Percentiles rank a stretch among this genome's conserved stretches.
Conservation (phyloP, 768 basidiomycete genomes). For the Rhodotorula kratochvilovae region DNA sequence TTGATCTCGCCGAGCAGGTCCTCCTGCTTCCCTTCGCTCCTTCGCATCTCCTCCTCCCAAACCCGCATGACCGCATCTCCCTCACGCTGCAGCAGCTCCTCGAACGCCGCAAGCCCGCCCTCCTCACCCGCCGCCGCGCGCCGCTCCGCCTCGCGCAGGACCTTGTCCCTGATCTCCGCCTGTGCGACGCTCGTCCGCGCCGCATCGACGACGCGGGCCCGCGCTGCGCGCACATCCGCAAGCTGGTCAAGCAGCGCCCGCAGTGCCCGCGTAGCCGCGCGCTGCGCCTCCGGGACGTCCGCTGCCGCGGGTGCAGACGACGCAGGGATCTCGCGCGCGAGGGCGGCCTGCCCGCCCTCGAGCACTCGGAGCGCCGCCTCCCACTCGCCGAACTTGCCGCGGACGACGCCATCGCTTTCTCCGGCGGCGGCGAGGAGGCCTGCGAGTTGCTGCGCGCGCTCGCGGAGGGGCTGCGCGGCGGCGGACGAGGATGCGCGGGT, state of each 20-base stretch:
- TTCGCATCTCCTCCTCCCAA: conserved; percentile 54
- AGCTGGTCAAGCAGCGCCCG: conserved; percentile 73
- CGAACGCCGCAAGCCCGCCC: conserved; percentile 73
- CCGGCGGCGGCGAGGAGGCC: conserved; percentile 66
- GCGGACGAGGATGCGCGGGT: conserved; percentile 66
- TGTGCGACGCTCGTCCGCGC: conserved; percentile 60
- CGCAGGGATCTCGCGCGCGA: not conserved
- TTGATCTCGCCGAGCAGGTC: conserved; percentile 63
- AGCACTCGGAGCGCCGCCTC: conserved; percentile 66
- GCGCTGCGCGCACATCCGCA: conserved; percentile 62
- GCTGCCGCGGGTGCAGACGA: conserved; percentile 25
- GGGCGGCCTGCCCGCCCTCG: conserved; percentile 61
- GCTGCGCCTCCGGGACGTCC: conserved; percentile 30
- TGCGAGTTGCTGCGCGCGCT: conserved; percentile 67
- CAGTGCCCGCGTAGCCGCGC: conserved; percentile 45
- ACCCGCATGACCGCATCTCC: conserved; percentile 75
- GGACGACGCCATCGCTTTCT: conserved; percentile 69
- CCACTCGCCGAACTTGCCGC: conserved; percentile 86
- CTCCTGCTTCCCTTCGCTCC: conserved; percentile 60
- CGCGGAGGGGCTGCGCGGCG: conserved; percentile 68
- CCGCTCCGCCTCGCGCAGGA: conserved; percentile 63
- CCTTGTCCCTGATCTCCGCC: conserved; percentile 69
- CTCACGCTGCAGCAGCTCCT: conserved; percentile 71
- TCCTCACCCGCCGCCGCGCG: conserved; percentile 58
- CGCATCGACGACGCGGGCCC: conserved; percentile 61